phyloP scores from a whole-genome alignment of 371 early-diverging fungal genomes.

The Apophysomyces trapeziformis region DNA sequence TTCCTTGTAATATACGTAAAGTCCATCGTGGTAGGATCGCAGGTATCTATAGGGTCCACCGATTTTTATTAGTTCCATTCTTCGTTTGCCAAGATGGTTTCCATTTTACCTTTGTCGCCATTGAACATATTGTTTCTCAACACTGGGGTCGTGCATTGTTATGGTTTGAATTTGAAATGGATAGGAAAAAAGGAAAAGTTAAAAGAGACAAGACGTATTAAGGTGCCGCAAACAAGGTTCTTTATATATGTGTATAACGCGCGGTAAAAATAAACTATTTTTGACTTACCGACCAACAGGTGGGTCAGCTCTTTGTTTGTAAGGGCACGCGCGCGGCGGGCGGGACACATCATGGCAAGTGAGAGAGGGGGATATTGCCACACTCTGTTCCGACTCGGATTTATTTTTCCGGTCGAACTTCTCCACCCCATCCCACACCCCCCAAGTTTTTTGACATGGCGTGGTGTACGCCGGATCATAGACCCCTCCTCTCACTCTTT shows the following conservation, averaged over 20 bases:
- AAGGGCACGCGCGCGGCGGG: neutral
- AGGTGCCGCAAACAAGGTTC: neutral
- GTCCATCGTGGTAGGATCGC: slow-evolving; percentile 45
- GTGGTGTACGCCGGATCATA: neutral
- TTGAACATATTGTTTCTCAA: slow-evolving; percentile 34
- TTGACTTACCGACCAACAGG: neutral
- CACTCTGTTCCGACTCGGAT: neutral
- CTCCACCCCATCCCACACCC: neutral
- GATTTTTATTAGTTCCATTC: neutral
- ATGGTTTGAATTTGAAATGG: slow-evolving; percentile 8
- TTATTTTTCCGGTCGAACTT: neutral
- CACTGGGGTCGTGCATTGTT: slow-evolving; percentile 14
- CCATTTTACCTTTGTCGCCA: slow-evolving; percentile 30
- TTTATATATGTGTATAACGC: neutral
- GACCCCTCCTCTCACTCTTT: slow-evolving; percentile 5
- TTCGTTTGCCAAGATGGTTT: neutral
- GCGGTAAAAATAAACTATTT: slow-evolving; percentile 3
- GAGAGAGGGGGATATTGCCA: neutral
- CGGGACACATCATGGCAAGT: neutral
- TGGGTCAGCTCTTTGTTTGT: neutral
- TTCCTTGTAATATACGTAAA: slow-evolving; percentile 55
- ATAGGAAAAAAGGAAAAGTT: slow-evolving; percentile 12
- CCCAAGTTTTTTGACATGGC: neutral
- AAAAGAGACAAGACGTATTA: neutral
- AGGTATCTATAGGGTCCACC: slow-evolving; percentile 35